These are phyloP conservation scores for Kwoniella shandongensis DNA, from an alignment of 768 basidiomycete genomes.

Conservation along the genomic window DNA sequence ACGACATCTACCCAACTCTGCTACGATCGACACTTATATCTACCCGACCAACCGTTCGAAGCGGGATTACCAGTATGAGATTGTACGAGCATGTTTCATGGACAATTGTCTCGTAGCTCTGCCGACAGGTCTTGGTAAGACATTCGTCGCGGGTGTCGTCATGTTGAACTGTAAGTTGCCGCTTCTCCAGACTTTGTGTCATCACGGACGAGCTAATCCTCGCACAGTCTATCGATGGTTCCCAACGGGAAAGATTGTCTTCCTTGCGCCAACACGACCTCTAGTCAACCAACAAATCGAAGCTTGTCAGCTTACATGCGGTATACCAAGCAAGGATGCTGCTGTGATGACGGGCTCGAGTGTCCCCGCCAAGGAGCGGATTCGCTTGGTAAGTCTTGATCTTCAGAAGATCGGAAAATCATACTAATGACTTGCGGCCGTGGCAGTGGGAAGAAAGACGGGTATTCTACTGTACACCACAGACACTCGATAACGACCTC, in stretches of 20 bases:
- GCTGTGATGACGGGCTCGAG: conserved; percentile 78
- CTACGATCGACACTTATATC: conserved; percentile 69
- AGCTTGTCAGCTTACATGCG: conserved; percentile 88
- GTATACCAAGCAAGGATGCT: conserved; percentile 83
- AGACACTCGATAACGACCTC: conserved; percentile 88
- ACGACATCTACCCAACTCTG: conserved; percentile 40
- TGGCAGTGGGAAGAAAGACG: conserved; percentile 55
- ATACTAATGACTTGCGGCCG: conserved; percentile 1
- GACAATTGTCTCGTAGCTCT: conserved; percentile 92
- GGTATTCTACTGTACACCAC: conserved; percentile 94
- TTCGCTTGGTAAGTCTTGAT: conserved; percentile 17
- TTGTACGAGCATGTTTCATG: conserved; percentile 77
- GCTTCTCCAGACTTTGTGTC: conserved; percentile 1
- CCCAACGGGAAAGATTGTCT: conserved; percentile 64
- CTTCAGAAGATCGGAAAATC: no score
- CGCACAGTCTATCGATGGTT: conserved; percentile 53
- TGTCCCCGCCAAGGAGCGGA: conserved; percentile 31
- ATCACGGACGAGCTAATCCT: neutral
- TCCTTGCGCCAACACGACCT: conserved; percentile 94
- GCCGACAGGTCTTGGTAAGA: conserved; percentile 96
- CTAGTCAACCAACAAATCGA: conserved; percentile 92
- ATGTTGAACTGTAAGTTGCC: conserved; percentile 81
- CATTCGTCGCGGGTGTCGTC: conserved; percentile 93
- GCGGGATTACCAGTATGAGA: conserved; percentile 93
- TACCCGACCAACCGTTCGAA: conserved; percentile 85